Conservation (phyloP, 768 basidiomycete species). For the Russula compacta region DNA sequence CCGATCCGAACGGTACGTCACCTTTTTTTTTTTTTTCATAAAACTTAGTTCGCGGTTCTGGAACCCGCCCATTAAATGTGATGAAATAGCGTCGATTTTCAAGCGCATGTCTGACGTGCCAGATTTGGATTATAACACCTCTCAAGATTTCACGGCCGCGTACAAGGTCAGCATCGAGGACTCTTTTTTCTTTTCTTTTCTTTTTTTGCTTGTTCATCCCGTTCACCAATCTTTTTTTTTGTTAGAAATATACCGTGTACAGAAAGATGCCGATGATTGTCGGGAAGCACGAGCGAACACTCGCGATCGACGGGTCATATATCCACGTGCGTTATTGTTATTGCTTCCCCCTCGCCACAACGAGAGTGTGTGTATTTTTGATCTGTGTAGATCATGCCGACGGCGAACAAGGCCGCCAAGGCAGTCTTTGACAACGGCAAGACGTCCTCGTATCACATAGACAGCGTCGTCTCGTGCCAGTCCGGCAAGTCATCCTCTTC, state of each 20-base stretch:
- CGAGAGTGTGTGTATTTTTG: not conserved
- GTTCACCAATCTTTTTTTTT: not conserved
- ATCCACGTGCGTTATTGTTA: conserved; percentile 54
- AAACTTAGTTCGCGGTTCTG: too few relatives aligned
- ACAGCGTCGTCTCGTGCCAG: conserved; percentile 76
- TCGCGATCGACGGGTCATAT: conserved; percentile 94
- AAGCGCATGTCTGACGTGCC: conserved; percentile 72
- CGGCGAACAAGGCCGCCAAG: conserved; percentile 56
- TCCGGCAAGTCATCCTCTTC: conserved; percentile 62
- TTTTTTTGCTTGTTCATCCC: not conserved
- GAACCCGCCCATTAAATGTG: too few relatives aligned
- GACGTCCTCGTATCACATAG: conserved; percentile 89
- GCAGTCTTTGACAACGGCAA: conserved; percentile 84
- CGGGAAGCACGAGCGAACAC: conserved; percentile 77
- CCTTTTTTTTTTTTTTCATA: not conserved
- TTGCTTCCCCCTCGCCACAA: not conserved
- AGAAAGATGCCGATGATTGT: conserved; percentile 94
- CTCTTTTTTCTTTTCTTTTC: too few relatives aligned
- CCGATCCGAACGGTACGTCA: conserved; percentile 83
- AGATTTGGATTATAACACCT: conserved; percentile 39
- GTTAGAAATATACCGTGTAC: conserved; percentile 84
- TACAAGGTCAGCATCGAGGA: conserved; percentile 55
- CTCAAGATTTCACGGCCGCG: conserved; percentile 72
- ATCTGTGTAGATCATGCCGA: conserved; percentile 70
- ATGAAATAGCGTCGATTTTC: conserved; percentile 81